phyloP scores from a whole-genome alignment of 805 yeast species.

The Teunomyces cretensis region DNA sequence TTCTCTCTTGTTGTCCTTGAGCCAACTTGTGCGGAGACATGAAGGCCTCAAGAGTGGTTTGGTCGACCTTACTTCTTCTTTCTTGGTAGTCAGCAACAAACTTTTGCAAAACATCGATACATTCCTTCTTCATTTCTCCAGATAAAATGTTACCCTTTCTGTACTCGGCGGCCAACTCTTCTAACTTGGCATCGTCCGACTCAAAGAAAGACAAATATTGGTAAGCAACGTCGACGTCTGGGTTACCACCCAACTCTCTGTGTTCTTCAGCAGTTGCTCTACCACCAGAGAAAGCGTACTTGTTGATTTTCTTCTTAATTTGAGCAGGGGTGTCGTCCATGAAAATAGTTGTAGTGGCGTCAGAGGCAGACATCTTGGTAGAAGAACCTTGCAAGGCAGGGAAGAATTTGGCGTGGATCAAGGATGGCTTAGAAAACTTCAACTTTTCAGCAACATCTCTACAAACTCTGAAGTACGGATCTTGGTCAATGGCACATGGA shows the following conservation, averaged over 20 bases:
- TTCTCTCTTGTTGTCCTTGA: constrained; percentile 72
- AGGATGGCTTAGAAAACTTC: constrained; percentile 85
- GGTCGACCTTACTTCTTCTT: constrained; percentile 64
- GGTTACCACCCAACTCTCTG: constrained; percentile 85
- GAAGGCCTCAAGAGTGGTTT: constrained; percentile 59
- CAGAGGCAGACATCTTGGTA: constrained; percentile 96
- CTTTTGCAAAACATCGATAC: constrained; percentile 76
- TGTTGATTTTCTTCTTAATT: constrained; percentile 91
- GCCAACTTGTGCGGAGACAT: constrained; percentile 84
- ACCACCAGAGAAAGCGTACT: constrained; percentile 96
- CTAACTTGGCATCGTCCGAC: constrained; percentile 81
- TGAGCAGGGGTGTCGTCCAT: constrained; percentile 94
- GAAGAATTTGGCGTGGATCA: constrained; percentile 92
- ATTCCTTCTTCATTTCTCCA: constrained; percentile 89
- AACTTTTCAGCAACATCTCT: constrained; percentile 96
- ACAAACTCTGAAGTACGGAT: constrained; percentile 95
- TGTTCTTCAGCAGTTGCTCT: constrained; percentile 85
- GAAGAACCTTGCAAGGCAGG: constrained; percentile 97
- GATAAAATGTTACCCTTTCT: constrained; percentile 79
- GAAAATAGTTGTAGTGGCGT: constrained; percentile 85
- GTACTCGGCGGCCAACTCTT: constrained; percentile 61
- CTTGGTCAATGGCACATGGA: constrained; percentile 99
- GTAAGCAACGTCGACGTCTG: constrained; percentile 92
- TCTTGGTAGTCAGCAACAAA: constrained; percentile 83
- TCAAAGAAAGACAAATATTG: constrained; percentile 89